Evolutionary conservation across 305 asterid genomes (phyloP).

Genomic region (Stenogyne calaminthoides): DNA sequence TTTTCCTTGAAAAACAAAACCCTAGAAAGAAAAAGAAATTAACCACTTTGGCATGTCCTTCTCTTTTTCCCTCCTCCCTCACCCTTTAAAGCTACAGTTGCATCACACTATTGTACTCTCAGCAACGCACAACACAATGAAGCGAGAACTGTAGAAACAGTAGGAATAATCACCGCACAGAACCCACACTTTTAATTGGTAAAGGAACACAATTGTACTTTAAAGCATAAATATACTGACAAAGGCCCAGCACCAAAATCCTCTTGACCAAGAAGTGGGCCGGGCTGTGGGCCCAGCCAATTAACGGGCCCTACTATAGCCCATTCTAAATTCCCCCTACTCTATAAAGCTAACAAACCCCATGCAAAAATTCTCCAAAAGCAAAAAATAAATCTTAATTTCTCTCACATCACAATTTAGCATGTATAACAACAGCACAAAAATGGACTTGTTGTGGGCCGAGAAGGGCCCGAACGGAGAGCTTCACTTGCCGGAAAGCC

Average conservation of each 20-base stretch:
- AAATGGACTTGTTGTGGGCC: conserved; percentile 69
- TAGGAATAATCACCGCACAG: conserved; percentile 28
- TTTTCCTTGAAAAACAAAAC: conserved; percentile 29
- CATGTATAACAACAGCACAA: conserved; percentile 29
- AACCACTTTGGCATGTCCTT: conserved; percentile 6
- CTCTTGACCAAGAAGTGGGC: conserved; percentile 45
- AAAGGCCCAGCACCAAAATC: conserved; percentile 34
- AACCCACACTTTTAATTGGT: conserved; percentile 17
- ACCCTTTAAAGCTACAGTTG: neutral
- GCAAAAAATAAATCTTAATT: neutral
- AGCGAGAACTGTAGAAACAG: conserved; percentile 29
- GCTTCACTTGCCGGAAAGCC: conserved; percentile 90
- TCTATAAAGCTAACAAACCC: conserved; percentile 30
- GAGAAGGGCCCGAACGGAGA: conserved; percentile 62
- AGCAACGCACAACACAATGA: conserved; percentile 28
- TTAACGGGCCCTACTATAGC: conserved; percentile 12
- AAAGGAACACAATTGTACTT: conserved; percentile 24
- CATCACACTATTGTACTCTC: conserved; percentile 18
- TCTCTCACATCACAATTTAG: neutral
- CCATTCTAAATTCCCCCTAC: conserved; percentile 31
- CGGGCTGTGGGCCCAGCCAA: conserved; percentile 29
- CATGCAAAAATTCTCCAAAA: conserved; percentile 31
- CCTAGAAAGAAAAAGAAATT: conserved; percentile 17
- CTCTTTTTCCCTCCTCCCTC: conserved; percentile 14
- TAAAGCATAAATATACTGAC: conserved; percentile 28